These are phyloP conservation scores for Auriscalpium vulgare DNA, from an alignment of 768 basidiomycete species.

Conservation along the genomic window DNA sequence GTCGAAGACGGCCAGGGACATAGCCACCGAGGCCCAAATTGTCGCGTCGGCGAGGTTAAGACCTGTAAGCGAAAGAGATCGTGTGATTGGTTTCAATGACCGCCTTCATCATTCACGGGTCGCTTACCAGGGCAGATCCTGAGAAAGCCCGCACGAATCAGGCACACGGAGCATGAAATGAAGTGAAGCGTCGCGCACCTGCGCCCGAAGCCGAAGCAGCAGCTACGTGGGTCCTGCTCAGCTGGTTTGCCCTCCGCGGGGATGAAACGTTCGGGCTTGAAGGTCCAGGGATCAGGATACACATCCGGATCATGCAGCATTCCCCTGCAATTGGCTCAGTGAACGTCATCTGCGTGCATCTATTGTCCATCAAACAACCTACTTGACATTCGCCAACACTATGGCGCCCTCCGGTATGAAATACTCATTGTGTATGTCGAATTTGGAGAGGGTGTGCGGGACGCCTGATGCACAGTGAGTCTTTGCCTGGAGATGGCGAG, in stretches of 20 bases:
- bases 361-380: too few species aligned
- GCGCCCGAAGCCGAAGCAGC: constrained; percentile 25
- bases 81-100: too few species aligned
- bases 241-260: constrained; percentile 13
- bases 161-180: neutral
- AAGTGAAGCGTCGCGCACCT: constrained; percentile 8
- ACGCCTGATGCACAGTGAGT: neutral
- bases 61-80: neutral
- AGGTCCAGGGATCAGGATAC: constrained; percentile 26
- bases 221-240: constrained; percentile 18
- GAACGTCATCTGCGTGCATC: neutral
- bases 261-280: constrained; percentile 27
- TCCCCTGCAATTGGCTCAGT: constrained; percentile 11
- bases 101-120: too few species aligned
- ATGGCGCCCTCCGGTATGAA: constrained; percentile 4
- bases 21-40: neutral
- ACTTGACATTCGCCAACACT: neutral
- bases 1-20: neutral
- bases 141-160: neutral
- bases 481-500: too few species aligned
- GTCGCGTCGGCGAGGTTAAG: neutral
- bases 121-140: neutral
- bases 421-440: constrained; percentile 8
- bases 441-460: neutral
- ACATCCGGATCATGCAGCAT: constrained; percentile 26